Evolutionary conservation across 2,329 filamentous ascomycete genomes (phyloP).

Genomic region (Lasiodiplodia theobromae): DNA sequence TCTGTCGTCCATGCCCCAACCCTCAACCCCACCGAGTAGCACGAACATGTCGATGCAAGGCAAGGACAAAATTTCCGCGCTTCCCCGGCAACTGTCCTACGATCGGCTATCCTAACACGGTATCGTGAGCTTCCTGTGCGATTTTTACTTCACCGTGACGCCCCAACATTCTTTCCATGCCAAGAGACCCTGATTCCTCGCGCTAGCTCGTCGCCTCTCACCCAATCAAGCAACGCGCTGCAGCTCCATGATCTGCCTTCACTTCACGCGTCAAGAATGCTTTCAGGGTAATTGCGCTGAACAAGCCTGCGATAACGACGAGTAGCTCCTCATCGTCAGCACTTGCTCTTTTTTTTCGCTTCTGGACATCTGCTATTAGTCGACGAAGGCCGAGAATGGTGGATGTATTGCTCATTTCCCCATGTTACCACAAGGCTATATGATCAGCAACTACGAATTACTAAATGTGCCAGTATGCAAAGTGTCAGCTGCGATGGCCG

Average conservation of each 20-base stretch:
- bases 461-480: neutral
- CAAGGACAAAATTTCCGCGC: neutral
- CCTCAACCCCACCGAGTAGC: neutral
- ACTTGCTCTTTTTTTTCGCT: neutral
- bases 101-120: neutral
- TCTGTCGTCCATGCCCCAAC: neutral
- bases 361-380: neutral
- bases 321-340: neutral
- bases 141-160: neutral
- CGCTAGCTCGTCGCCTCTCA: neutral
- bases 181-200: slow-evolving; percentile 1
- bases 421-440: neutral
- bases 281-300: neutral
- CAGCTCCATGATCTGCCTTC: neutral
- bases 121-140: neutral
- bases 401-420: neutral
- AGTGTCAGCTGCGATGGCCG: neutral
- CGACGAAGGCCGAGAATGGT: neutral
- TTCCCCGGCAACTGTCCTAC: slow-evolving; percentile 11
- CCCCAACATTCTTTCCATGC: slow-evolving; percentile 1
- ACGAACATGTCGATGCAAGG: neutral
- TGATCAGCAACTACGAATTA: neutral
- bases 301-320: neutral
- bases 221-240: neutral
- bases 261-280: neutral